phyloP scores from a whole-genome alignment of 2,329 filamentous ascomycete genomes.

The Colletotrichum tanaceti region DNA sequence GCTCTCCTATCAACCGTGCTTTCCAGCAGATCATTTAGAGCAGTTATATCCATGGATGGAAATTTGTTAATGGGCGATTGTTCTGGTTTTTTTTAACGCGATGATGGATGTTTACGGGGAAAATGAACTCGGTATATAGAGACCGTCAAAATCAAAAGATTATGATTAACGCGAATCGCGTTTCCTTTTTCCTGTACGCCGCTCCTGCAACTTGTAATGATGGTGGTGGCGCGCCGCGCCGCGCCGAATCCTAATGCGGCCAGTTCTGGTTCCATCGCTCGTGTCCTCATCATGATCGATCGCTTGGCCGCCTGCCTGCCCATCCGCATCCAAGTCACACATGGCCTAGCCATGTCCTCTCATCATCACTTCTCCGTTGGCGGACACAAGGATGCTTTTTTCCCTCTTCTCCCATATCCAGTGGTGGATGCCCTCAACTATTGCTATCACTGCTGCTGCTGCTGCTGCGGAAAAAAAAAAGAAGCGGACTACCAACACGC shows the following conservation, averaged over 20 bases:
- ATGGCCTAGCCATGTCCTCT: background rate
- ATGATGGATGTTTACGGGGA: slow-evolving; percentile 37
- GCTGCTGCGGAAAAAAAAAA: background rate
- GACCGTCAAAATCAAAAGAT: slow-evolving; percentile 41
- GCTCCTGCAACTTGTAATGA: slow-evolving; percentile 7
- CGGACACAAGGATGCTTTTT: background rate
- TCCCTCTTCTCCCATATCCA: background rate
- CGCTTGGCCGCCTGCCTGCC: background rate
- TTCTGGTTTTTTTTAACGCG: slow-evolving; percentile 37
- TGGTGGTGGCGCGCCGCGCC: slow-evolving; percentile 9
- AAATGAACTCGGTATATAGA: slow-evolving; percentile 42
- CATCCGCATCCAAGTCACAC: slow-evolving; percentile 1
- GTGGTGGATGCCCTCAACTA: background rate
- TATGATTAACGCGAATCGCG: slow-evolving; percentile 39
- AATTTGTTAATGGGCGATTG: slow-evolving; percentile 38
- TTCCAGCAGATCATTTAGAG: slow-evolving; percentile 95
- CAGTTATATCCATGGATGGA: slow-evolving; percentile 33
- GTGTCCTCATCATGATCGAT: slow-evolving; percentile 22
- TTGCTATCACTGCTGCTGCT: too few species aligned
- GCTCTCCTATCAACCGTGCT: slow-evolving; percentile 95
- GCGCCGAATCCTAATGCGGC: slow-evolving; percentile 15
- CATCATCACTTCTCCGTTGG: background rate
- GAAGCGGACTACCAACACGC: background rate
- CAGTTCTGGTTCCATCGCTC: slow-evolving; percentile 28
- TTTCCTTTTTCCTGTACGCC: slow-evolving; percentile 29